Percentiles rank a stretch among this genome's conserved stretches.
Conservation (phyloP, 306 rosid genomes). For the Luffa aegyptiaca region DNA sequence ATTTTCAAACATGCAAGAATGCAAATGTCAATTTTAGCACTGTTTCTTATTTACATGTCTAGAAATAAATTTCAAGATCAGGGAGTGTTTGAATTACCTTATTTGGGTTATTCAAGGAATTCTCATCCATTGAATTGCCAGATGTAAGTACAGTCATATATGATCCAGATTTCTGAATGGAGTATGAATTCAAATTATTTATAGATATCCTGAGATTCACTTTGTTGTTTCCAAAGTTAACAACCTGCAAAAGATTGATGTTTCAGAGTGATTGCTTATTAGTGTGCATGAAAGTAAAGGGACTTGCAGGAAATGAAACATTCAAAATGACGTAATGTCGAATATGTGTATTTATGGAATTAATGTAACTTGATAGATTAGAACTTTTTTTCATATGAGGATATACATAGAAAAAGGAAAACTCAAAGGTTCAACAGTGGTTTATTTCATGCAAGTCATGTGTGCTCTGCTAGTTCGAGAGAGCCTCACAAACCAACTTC, state of each 20-base stretch:
- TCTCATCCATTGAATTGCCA: conserved; percentile 63
- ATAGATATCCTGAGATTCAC: conserved; percentile 46
- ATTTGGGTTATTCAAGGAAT: conserved; percentile 57
- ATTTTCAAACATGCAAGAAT: background rate
- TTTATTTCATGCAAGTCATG: background rate
- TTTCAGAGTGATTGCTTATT: background rate
- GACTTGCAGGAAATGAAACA: background rate
- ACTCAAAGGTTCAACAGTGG: background rate
- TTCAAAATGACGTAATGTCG: background rate
- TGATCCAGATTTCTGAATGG: conserved; percentile 34
- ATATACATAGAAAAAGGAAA: background rate
- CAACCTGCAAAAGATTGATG: conserved; percentile 37
- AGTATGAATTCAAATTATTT: conserved; percentile 36
- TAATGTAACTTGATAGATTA: background rate
- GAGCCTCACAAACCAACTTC: background rate
- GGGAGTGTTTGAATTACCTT: conserved; percentile 39
- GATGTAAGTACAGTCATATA: conserved; percentile 58
- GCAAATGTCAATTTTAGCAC: background rate
- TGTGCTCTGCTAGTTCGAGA: background rate
- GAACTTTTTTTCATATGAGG: background rate
- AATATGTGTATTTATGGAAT: background rate
- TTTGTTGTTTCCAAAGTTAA: conserved; percentile 50
- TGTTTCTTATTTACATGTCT: background rate
- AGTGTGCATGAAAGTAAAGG: background rate
- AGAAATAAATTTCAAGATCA: background rate